Conservation (phyloP, 108 stramenopile genomes). For the Skeletonema costatum region DNA sequence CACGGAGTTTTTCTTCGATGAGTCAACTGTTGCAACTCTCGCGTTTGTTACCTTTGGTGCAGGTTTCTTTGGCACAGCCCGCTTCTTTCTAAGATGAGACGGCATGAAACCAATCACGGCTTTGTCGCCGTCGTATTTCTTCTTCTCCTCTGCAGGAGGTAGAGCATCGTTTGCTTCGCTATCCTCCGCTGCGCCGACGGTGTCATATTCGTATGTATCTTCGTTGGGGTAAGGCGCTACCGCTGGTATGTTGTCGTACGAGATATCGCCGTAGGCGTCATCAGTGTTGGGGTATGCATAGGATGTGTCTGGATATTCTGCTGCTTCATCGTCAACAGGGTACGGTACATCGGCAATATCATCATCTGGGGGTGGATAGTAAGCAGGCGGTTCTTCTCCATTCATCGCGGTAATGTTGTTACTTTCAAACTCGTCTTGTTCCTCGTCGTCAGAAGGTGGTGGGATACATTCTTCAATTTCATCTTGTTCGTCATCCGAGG, state of each 20-base stretch:
- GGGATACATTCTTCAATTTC: background rate
- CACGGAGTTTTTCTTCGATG: constrained; percentile 4
- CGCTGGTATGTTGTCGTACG: constrained; percentile 16
- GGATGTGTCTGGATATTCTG: constrained; percentile 4
- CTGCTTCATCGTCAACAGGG: constrained; percentile 27
- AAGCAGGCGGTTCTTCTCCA: constrained; percentile 3
- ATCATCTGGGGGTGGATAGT: constrained; percentile 5
- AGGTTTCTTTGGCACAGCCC: constrained; percentile 3
- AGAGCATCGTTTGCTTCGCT: background rate
- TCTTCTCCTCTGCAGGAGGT: constrained; percentile 42
- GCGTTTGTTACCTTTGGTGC: constrained; percentile 5
- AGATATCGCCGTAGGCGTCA: constrained; percentile 18
- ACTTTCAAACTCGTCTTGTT: background rate
- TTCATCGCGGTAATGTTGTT: background rate
- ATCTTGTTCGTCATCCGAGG: constrained; percentile 25
- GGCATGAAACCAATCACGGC: constrained; percentile 77
- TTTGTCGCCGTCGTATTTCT: constrained; percentile 70
- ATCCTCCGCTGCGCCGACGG: background rate
- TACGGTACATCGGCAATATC: constrained; percentile 18
- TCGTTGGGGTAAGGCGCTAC: constrained; percentile 43
- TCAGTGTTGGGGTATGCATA: constrained; percentile 37
- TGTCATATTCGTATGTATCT: constrained; percentile 10
- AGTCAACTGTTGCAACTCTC: background rate
- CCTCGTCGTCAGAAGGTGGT: constrained; percentile 6
- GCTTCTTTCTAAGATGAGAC: constrained; percentile 56